phyloP scores from a whole-genome alignment of 371 early-diverging fungal genomes.

The Mortierella polycephala region DNA sequence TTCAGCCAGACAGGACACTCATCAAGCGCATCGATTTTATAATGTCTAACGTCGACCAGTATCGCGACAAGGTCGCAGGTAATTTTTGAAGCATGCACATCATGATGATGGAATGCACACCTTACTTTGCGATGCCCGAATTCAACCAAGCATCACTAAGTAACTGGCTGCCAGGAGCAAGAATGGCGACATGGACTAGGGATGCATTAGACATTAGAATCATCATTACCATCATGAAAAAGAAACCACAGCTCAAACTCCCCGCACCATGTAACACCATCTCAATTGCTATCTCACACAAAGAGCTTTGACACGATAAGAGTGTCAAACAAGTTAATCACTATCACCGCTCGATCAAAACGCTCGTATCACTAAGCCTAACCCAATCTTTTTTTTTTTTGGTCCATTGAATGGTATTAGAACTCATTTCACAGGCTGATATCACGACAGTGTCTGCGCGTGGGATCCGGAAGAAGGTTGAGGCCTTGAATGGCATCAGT shows the following conservation, averaged over 20 bases:
- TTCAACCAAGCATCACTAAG: too few relatives aligned
- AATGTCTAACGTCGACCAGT: conserved; percentile 23
- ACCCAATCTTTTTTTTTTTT: background rate
- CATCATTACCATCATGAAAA: too few relatives aligned
- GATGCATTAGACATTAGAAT: too few relatives aligned
- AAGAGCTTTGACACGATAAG: background rate
- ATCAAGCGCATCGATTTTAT: background rate
- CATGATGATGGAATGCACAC: too few relatives aligned
- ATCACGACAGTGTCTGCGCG: conserved; percentile 48
- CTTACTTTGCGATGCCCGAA: too few relatives aligned
- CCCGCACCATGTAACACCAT: too few relatives aligned
- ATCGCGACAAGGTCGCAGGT: conserved; percentile 24
- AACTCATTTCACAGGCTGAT: conserved; percentile 43
- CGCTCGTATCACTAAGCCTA: background rate
- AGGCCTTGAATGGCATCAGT: conserved; percentile 48
- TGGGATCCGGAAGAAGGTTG: conserved; percentile 58
- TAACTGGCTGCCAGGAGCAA: too few relatives aligned
- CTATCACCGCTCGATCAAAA: background rate
- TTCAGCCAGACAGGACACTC: too few relatives aligned
- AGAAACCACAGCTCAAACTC: too few relatives aligned
- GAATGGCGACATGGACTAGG: too few relatives aligned
- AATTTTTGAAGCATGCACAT: background rate
- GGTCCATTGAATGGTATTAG: background rate
- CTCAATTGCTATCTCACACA: too few relatives aligned
- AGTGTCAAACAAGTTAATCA: too few relatives aligned